phyloP scores from a whole-genome alignment of 2,329 filamentous ascomycete genomes.

The Pyricularia sp. region DNA sequence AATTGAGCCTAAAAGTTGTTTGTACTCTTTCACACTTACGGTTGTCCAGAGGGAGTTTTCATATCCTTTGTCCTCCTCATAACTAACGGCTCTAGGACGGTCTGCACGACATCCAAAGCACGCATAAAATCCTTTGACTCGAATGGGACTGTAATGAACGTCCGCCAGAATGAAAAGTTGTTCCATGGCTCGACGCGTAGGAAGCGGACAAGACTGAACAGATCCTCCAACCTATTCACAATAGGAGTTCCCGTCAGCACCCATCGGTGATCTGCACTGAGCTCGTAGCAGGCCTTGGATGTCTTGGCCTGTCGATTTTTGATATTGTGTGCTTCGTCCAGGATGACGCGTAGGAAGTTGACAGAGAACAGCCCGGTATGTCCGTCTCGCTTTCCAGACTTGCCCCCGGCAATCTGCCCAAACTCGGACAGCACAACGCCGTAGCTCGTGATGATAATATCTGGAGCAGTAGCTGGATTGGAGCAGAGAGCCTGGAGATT shows the following conservation, averaged over 20 bases:
- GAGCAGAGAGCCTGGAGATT: slow-evolving; percentile 76
- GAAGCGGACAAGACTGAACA: slow-evolving; percentile 90
- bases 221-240: slow-evolving; percentile 87
- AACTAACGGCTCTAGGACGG: slow-evolving; percentile 90
- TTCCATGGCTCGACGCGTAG: slow-evolving; percentile 94
- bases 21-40: slow-evolving; percentile 18
- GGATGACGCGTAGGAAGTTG: slow-evolving; percentile 88
- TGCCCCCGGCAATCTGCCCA: slow-evolving; percentile 57
- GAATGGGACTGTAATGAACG: slow-evolving; percentile 95
- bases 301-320: slow-evolving; percentile 89
- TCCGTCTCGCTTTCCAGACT: slow-evolving; percentile 45
- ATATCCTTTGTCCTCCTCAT: slow-evolving; percentile 94
- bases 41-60: slow-evolving; percentile 77
- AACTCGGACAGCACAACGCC: slow-evolving; percentile 88
- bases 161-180: slow-evolving; percentile 99
- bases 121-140: slow-evolving; percentile 92
- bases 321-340: slow-evolving; percentile 92
- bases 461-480: slow-evolving; percentile 69
- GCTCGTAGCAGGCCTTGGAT: slow-evolving; percentile 86
- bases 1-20: neutral
- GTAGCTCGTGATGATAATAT: slow-evolving; percentile 91
- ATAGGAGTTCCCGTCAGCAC: slow-evolving; percentile 92
- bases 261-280: slow-evolving; percentile 82
- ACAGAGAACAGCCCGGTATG: slow-evolving; percentile 79
- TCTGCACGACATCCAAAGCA: slow-evolving; percentile 93